These are phyloP conservation scores for Aegilops umbellulata DNA, from an alignment of 176 grass and related monocot genomes.

Conservation along the genomic window DNA sequence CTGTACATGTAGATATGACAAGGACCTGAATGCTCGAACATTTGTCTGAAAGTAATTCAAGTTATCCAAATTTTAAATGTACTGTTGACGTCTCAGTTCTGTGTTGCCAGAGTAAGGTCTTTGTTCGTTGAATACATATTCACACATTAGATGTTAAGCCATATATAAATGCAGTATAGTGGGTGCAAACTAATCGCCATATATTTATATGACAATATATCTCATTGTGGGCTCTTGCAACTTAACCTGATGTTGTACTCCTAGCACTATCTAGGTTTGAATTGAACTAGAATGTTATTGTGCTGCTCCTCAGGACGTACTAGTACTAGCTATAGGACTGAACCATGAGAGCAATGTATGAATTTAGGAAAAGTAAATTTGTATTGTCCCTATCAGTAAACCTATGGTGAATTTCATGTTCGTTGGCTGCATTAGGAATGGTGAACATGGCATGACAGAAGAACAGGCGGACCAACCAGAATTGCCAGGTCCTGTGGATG, in stretches of 20 bases:
- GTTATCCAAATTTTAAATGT: background rate
- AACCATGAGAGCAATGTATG: background rate
- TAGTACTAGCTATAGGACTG: background rate
- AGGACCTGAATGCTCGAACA: background rate
- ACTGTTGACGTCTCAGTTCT: background rate
- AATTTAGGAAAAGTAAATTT: background rate
- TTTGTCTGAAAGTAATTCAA: background rate
- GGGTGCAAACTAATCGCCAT: background rate
- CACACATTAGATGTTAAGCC: background rate
- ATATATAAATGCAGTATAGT: background rate
- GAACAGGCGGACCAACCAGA: background rate
- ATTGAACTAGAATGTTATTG: background rate
- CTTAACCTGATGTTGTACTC: background rate
- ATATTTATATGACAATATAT: background rate
- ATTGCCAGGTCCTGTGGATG: conserved; percentile 44
- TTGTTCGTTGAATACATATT: background rate
- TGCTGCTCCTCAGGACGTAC: background rate
- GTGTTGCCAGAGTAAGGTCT: background rate
- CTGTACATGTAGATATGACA: background rate
- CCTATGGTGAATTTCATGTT: background rate
- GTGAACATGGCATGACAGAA: background rate
- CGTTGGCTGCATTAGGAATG: conserved; percentile 20
- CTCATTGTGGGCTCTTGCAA: background rate
- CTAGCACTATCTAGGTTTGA: background rate
- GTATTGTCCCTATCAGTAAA: background rate